Conservation (phyloP, 176 grass and related monocot genomes). For the Bolboschoenus planiculmis region DNA sequence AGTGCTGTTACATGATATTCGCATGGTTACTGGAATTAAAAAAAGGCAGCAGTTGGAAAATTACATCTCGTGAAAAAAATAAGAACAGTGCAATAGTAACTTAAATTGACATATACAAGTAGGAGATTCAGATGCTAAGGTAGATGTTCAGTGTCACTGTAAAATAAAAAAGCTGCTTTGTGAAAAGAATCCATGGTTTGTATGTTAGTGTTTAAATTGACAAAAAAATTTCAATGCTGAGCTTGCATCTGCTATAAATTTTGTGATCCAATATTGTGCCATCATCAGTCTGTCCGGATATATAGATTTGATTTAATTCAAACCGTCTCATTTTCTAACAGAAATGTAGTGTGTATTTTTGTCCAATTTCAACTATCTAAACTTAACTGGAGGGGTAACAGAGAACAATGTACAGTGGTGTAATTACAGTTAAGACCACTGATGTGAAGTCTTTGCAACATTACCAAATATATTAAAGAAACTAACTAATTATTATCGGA, state of each 20-base stretch:
- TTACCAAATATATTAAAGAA: not conserved
- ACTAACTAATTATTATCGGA: not conserved
- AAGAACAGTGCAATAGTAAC: not conserved
- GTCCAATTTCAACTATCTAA: not conserved
- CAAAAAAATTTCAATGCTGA: not conserved
- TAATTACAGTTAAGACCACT: not conserved
- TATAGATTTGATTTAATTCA: not conserved
- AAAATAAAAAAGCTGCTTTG: slow-evolving; percentile 3
- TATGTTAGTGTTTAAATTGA: not conserved
- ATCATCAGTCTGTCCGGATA: not conserved
- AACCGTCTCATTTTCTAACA: not conserved
- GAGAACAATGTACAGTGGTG: not conserved
- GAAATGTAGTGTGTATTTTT: not conserved
- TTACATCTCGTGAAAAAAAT: not conserved
- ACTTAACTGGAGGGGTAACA: not conserved
- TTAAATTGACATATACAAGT: not conserved
- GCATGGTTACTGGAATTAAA: not conserved
- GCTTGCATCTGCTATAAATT: not conserved
- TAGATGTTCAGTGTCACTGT: not conserved
- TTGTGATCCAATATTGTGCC: not conserved
- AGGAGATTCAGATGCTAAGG: not conserved
- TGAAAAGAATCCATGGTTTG: not conserved
- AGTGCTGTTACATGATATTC: not conserved
- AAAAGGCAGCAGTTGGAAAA: not conserved
- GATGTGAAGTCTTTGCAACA: not conserved